Conservation (phyloP, 257 asterid species). For the Salvia splendens region DNA sequence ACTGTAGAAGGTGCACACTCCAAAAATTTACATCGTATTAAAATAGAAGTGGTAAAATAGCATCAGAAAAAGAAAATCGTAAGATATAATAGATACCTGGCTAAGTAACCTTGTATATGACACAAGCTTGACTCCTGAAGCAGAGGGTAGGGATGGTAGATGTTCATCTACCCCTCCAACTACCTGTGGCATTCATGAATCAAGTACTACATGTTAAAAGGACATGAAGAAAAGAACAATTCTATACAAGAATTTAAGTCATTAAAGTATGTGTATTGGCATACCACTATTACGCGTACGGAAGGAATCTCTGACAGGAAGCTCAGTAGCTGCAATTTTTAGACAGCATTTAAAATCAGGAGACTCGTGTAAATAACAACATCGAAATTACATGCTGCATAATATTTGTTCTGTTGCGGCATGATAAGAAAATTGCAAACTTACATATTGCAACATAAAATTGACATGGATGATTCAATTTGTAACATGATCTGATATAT, state of each 20-base stretch:
- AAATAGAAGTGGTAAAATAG: not conserved
- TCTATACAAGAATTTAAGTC: slow-evolving; percentile 21
- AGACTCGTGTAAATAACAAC: not conserved
- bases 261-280: slow-evolving; percentile 27
- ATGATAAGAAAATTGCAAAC: slow-evolving; percentile 9
- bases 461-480: not conserved
- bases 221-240: slow-evolving; percentile 4
- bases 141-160: slow-evolving; percentile 87
- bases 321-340: slow-evolving; percentile 67
- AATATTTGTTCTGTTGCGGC: slow-evolving; percentile 16
- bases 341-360: slow-evolving; percentile 27
- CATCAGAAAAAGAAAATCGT: slow-evolving; percentile 13
- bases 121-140: slow-evolving; percentile 66
- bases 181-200: slow-evolving; percentile 54
- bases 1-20: not conserved
- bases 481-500: slow-evolving; percentile 9
- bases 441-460: not conserved
- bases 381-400: slow-evolving; percentile 2
- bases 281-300: slow-evolving; percentile 83
- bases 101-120: slow-evolving; percentile 68
- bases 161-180: slow-evolving; percentile 89
- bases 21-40: not conserved
- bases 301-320: slow-evolving; percentile 85
- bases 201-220: slow-evolving; percentile 19
- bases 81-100: slow-evolving; percentile 55